phyloP scores from a whole-genome alignment of 2,329 filamentous ascomycete genomes.

The Daldinia eschscholtzii region DNA sequence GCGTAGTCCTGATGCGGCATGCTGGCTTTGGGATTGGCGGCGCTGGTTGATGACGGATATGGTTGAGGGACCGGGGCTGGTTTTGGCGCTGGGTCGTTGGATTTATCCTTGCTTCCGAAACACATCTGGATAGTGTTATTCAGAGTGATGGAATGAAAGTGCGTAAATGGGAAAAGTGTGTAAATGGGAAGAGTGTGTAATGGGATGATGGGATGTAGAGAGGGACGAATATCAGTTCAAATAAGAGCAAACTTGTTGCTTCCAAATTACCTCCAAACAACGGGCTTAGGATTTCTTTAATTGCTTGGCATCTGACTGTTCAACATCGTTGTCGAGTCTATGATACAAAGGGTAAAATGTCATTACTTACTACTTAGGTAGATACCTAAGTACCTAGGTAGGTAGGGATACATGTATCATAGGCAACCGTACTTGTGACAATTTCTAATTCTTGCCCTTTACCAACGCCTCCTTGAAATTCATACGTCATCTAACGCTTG shows the following conservation, averaged over 20 bases:
- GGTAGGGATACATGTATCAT: too few species aligned
- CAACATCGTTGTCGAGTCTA: neutral
- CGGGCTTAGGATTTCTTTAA: neutral
- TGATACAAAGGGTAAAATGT: neutral
- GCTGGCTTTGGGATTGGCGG: constrained; percentile 39
- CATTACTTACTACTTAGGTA: too few species aligned
- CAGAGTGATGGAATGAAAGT: neutral
- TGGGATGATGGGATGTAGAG: too few species aligned
- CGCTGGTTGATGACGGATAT: constrained; percentile 42
- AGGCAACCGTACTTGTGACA: too few species aligned
- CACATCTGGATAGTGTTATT: constrained; percentile 54
- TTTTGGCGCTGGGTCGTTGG: constrained; percentile 57
- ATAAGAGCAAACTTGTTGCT: neutral
- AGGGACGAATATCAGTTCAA: neutral
- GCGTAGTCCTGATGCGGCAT: constrained; percentile 48
- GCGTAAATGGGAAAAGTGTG: neutral
- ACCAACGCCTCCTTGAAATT: neutral
- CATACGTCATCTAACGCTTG: neutral
- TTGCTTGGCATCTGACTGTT: neutral
- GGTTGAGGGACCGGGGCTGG: constrained; percentile 50
- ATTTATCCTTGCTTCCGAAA: constrained; percentile 61
- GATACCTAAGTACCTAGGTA: too few species aligned
- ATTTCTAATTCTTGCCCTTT: too few species aligned
- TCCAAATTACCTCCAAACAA: neutral
- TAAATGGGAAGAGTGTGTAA: neutral